Percentiles rank a stretch among this genome's conserved stretches.
phyloP scores from a whole-genome alignment of 139 green algal species.

The Ulvella scutata region DNA sequence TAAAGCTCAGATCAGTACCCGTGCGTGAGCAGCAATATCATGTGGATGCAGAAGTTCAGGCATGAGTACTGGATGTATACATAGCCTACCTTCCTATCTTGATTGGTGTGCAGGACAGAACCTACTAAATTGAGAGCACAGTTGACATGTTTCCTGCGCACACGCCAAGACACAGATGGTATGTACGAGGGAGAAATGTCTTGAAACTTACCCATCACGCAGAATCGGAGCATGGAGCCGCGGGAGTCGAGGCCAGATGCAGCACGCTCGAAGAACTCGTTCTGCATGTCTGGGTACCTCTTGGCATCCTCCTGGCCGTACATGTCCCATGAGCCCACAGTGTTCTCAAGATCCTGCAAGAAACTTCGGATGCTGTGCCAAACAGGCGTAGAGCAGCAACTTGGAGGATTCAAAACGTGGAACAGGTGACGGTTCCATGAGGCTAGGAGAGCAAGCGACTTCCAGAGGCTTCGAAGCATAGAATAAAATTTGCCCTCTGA shows the following conservation, averaged over 20 bases:
- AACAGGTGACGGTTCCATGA: no score
- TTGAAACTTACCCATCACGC: constrained; percentile 44
- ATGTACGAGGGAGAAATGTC: neutral
- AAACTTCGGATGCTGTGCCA: no score
- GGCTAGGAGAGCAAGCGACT: no score
- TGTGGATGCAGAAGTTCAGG: neutral
- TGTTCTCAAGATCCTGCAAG: constrained; percentile 87
- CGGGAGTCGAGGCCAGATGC: constrained; percentile 57
- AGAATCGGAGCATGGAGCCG: constrained; percentile 67
- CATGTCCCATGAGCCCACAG: constrained; percentile 81
- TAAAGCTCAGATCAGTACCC: neutral
- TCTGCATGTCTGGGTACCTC: constrained; percentile 64
- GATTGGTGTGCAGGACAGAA: constrained; percentile 13
- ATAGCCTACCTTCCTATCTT: constrained; percentile 5
- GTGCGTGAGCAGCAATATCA: neutral
- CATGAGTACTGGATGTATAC: neutral
- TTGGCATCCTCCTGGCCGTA: constrained; percentile 75
- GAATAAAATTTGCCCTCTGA: no score
- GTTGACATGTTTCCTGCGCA: neutral
- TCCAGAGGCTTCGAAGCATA: no score
- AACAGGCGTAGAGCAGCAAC: no score
- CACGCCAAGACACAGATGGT: neutral
- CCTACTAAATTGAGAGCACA: constrained; percentile 19
- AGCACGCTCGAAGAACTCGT: constrained; percentile 87
- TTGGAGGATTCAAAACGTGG: no score